Percentiles rank a stretch among this genome's conserved stretches.
Evolutionary conservation across 1,284 basidiomycete genomes (phyloP).

Genomic region (Marasmius sp.): DNA sequence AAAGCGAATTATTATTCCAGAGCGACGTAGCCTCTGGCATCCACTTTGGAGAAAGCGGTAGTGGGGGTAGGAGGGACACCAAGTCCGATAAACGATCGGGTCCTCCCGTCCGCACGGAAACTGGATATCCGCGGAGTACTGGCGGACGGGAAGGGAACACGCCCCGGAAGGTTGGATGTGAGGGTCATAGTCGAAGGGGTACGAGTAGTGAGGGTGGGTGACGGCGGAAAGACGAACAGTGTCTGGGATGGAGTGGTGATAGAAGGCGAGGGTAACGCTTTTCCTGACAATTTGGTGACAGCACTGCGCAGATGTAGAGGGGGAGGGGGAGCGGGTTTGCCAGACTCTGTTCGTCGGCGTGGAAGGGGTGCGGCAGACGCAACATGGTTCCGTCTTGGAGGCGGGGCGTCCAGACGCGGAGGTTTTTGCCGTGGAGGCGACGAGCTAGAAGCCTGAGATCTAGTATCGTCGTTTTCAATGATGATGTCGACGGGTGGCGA

Average conservation of each 20-base stretch:
- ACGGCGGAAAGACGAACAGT: slow-evolving; percentile 81
- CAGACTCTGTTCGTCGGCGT: slow-evolving; percentile 52
- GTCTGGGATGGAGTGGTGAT: slow-evolving; percentile 62
- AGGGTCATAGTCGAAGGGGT: slow-evolving; percentile 76
- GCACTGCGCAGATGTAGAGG: slow-evolving; percentile 50
- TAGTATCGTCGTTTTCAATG: slow-evolving; percentile 27
- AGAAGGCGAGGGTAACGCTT: slow-evolving; percentile 10
- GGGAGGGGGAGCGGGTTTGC: slow-evolving; percentile 48
- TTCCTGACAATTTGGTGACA: slow-evolving; percentile 20
- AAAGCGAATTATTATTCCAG: slow-evolving; percentile 34
- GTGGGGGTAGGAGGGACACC: slow-evolving; percentile 70
- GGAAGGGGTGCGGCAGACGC: slow-evolving; percentile 27
- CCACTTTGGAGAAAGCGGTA: slow-evolving; percentile 79
- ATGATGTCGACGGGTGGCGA: slow-evolving; percentile 60
- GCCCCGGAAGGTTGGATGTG: slow-evolving; percentile 53
- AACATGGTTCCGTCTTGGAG: slow-evolving; percentile 3
- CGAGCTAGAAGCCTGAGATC: slow-evolving; percentile 1
- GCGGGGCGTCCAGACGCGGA: slow-evolving; percentile 1
- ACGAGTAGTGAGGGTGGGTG: slow-evolving; percentile 60
- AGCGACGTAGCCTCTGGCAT: slow-evolving; percentile 74
- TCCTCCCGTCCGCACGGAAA: slow-evolving; percentile 63
- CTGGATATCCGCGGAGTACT: slow-evolving; percentile 74
- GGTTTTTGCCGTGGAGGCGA: background rate
- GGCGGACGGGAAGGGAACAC: slow-evolving; percentile 58
- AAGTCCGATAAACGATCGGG: slow-evolving; percentile 70